These are phyloP conservation scores for Nakataea oryzae DNA, from an alignment of 2,329 filamentous ascomycete species.

Conservation along the genomic window DNA sequence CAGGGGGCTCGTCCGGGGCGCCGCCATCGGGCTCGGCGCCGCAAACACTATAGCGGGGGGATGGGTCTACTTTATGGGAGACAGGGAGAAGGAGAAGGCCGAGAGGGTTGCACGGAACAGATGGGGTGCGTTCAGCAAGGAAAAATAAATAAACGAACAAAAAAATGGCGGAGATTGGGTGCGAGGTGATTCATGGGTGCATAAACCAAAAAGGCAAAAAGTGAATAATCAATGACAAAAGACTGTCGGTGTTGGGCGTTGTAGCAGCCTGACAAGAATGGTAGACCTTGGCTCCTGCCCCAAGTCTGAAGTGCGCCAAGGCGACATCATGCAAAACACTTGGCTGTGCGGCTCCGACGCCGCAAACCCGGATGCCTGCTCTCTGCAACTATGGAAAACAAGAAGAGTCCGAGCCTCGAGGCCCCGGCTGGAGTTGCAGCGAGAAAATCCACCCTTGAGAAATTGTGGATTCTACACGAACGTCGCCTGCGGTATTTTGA, in stretches of 20 bases:
- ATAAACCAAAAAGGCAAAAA: background rate
- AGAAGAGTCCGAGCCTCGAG: background rate
- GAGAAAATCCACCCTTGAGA: background rate
- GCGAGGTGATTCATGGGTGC: background rate
- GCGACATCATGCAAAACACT: background rate
- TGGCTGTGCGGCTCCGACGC: background rate
- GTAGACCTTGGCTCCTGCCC: too few species aligned
- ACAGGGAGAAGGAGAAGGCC: constrained; percentile 37
- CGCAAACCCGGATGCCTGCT: too few species aligned
- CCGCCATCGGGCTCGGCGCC: constrained; percentile 36
- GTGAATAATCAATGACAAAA: background rate
- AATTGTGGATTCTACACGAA: background rate
- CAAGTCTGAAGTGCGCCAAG: background rate
- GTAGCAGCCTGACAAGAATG: too few species aligned
- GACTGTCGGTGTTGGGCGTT: background rate
- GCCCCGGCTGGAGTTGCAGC: background rate
- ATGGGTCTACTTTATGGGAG: constrained; percentile 40
- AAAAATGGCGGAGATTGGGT: background rate
- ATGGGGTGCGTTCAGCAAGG: constrained; percentile 28
- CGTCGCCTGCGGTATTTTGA: background rate
- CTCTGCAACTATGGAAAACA: too few species aligned
- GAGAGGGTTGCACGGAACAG: constrained; percentile 37
- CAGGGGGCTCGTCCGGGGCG: constrained; percentile 38
- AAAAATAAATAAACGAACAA: too few species aligned
- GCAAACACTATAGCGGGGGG: constrained; percentile 38